Evolutionary conservation across 1,284 basidiomycete species (phyloP), one percentile per base, ranked within the genome.

Genomic region (Trichosporon faecale): DNA sequence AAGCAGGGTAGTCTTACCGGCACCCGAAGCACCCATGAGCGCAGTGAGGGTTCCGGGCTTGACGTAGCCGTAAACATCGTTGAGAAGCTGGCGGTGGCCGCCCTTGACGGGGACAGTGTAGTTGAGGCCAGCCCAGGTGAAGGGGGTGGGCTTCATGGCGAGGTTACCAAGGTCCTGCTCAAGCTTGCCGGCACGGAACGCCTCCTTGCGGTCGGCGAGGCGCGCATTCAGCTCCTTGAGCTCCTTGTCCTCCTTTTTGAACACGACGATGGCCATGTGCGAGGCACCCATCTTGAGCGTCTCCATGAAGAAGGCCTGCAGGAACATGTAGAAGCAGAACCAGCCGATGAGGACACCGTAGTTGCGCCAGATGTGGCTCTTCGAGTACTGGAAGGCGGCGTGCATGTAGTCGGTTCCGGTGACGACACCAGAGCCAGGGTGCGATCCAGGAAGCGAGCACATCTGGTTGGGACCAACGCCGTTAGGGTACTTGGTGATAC

Each of bases 241-340:
- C 70, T 93, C 91, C 2, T 85, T 84, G 75, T 87, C 85, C 77
- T 93, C 91, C 75, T 89, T 90, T n/a, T 89, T 88, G 77, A 88
- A 93, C 31, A 93, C 87, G 71, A 87, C 86, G 73, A 89, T 82
- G 1, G 79, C 68, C 21, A 80, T 73, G 71, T 77, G 76, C 35
- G 75, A 69, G n/a, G 76, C 78, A 23, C 80, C 81, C 65, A 79
- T 76, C 73, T 80, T 76, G 29, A 83, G 74, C 64, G 72, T 71
- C 70, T 84, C 83, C 73, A 83, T 81, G 74, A 78, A 78, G 68
- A 82, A 66, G 74, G 82, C 79, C 73, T 84, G 83, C 3, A 84
- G 71, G 68, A 77, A 40, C 80, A 91, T 86, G 69, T 64, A 93
- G 74, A 88, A 83, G 67, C 91, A 49, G 77, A 91, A 85, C 85